Evolutionary conservation across 2,329 filamentous ascomycete species (phyloP), one percentile per base, ranked within the genome.

Genomic region (Cyphellophora attinorum): DNA sequence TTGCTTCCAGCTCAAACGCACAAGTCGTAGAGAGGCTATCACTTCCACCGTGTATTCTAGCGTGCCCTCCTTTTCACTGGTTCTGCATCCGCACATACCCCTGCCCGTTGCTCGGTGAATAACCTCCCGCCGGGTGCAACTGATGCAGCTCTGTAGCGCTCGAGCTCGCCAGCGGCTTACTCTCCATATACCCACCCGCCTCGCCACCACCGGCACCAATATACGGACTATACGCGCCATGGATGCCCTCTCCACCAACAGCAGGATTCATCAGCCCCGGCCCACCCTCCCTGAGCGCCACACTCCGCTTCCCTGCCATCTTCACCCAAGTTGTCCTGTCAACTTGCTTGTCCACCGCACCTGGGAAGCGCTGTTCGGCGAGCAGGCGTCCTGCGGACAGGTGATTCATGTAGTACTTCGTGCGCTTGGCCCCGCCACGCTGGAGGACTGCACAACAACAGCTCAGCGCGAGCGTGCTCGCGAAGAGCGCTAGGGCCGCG

Each of bases 401-500:
- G 21, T 25, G 21, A n/a, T 25, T 25, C 21, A 25, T 8, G 21
- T 25, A 25, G n/a, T 25, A 25, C 8, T n/a, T 8, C n/a, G 21
- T 25, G 21, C 21, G 21, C 21, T 25, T 28, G 27, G n/a, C 5
- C 12, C n/a, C 13, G 16, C 13, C 6, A 10, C 18, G 32, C 11
- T 6, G 21, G 19, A n/a, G 17, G 17, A 25, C 11, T 27, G n/a
- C 13, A 15, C 32, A 25, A n/a, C n/a, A n/a, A n/a, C 21, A 25
- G 21, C 21, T 25, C 8, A n/a, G 8, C n/a, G 21, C 21, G 8
- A 25, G 8, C n/a, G 5, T 16, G n/a, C 27, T 15, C 16, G 36
- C 33, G 19, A 39, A 27, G n/a, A 31, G 19, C 12, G 37, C 33
- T 11, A 39, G 21, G 14, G 36, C 15, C 33, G 32, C 14, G 28